Percentiles rank a stretch among this genome's conserved stretches.
Evolutionary conservation across 495 filamentous ascomycete species (phyloP).

Genomic region (Lepidopterella palustris): DNA sequence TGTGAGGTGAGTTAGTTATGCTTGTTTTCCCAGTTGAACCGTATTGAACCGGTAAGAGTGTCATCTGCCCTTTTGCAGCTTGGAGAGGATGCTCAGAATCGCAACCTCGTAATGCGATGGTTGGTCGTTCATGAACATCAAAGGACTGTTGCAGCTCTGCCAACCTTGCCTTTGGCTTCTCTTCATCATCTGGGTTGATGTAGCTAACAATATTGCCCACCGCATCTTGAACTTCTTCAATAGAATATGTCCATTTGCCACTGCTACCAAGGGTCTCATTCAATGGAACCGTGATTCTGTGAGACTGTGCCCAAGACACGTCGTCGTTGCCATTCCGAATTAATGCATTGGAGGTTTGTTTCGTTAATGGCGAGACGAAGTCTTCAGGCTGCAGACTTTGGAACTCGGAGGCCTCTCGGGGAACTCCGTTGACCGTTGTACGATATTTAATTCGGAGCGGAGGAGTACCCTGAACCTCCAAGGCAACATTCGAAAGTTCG

Average conservation of each 20-base stretch:
- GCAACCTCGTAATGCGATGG: slow-evolving; percentile 61
- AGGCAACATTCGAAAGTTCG: slow-evolving; percentile 74
- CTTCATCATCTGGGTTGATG: slow-evolving; percentile 58
- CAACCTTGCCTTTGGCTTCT: slow-evolving; percentile 48
- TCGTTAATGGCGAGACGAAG: slow-evolving; percentile 62
- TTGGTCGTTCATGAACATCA: slow-evolving; percentile 79
- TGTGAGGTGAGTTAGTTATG: slow-evolving; percentile 50
- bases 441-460: slow-evolving; percentile 91
- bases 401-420: slow-evolving; percentile 64
- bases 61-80: slow-evolving; percentile 64
- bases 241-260: slow-evolving; percentile 79
- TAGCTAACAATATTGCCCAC: slow-evolving; percentile 84
- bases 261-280: slow-evolving; percentile 76
- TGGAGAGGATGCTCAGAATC: slow-evolving; percentile 72
- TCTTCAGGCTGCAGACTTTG: slow-evolving; percentile 90
- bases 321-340: slow-evolving; percentile 53
- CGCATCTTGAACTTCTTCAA: slow-evolving; percentile 87
- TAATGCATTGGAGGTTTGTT: slow-evolving; percentile 50
- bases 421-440: slow-evolving; percentile 66
- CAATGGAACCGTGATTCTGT: slow-evolving; percentile 66
- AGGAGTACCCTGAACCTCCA: slow-evolving; percentile 81
- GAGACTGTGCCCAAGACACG: slow-evolving; percentile 72
- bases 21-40: slow-evolving; percentile 50
- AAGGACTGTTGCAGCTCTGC: slow-evolving; percentile 68
- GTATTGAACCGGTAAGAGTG: slow-evolving; percentile 67